These are phyloP conservation scores for Veloboletus limbatus DNA, from an alignment of 1,284 basidiomycete species.

Conservation along the genomic window DNA sequence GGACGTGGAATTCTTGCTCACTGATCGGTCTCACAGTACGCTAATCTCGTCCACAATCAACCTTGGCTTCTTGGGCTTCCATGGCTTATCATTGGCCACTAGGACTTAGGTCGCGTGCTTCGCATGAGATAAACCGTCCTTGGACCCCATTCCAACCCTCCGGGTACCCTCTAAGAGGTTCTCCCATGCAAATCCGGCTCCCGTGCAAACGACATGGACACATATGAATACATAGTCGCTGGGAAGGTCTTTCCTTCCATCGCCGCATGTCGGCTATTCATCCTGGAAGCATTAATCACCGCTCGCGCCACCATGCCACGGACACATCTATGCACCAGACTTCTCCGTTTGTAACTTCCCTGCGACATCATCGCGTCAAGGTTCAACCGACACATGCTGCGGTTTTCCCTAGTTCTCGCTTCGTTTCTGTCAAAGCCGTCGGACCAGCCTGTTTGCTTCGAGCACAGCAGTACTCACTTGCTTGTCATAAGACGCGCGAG, in stretches of 20 bases:
- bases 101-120: constrained; percentile 19
- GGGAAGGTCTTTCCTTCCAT: constrained; percentile 24
- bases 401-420: constrained; percentile 12
- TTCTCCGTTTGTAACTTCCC: constrained; percentile 28
- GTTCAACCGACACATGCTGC: constrained; percentile 13
- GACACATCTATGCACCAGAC: constrained; percentile 20
- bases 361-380: constrained; percentile 31
- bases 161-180: constrained; percentile 10
- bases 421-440: constrained; percentile 19
- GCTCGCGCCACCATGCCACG: constrained; percentile 30
- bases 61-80: constrained; percentile 17
- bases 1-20: constrained; percentile 4
- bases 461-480: constrained; percentile 3
- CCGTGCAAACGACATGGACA: constrained; percentile 9
- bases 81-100: constrained; percentile 16
- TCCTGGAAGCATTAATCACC: constrained; percentile 35
- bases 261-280: constrained; percentile 27
- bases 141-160: constrained; percentile 6
- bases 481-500: constrained; percentile 1
- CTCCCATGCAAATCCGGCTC: constrained; percentile 30
- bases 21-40: constrained; percentile 26
- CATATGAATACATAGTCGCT: constrained; percentile 7
- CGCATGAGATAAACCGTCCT: constrained; percentile 16
- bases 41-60: constrained; percentile 22
- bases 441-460: constrained; percentile 2